Evolutionary conservation across 306 rosid genomes (phyloP).

Genomic region (Canavalia ensiformis): DNA sequence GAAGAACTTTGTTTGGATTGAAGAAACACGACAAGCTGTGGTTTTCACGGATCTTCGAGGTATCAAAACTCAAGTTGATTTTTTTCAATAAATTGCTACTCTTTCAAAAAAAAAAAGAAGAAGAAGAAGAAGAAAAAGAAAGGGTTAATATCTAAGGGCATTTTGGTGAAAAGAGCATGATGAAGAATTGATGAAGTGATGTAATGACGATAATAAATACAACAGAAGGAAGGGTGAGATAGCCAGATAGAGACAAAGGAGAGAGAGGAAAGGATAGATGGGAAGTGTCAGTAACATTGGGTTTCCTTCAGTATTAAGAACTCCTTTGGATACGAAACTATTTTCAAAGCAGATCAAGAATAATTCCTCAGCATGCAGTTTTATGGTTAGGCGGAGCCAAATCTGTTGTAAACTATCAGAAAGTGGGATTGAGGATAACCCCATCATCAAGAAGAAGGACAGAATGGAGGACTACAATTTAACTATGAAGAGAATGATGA

Average conservation of each 20-base stretch:
- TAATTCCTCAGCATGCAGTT: conserved; percentile 41
- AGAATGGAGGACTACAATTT: conserved; percentile 81
- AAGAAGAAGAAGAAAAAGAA: not conserved
- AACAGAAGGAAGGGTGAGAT: no score
- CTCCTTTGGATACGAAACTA: conserved; percentile 46
- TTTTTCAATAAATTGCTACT: no score
- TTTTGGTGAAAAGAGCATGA: conserved; percentile 47
- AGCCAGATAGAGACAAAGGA: not conserved
- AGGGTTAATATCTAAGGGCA: conserved; percentile 38
- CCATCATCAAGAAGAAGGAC: conserved; percentile 52
- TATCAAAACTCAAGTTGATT: no score
- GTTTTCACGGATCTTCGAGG: no score
- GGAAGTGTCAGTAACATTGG: conserved; percentile 51
- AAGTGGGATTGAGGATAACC: conserved; percentile 63
- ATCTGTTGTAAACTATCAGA: conserved; percentile 66
- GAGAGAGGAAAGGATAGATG: conserved; percentile 50
- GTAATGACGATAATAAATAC: no score
- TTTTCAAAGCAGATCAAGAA: conserved; percentile 47
- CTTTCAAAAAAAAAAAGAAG: no score
- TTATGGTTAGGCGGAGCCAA: conserved; percentile 42
- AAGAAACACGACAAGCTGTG: no score
- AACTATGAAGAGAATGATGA: conserved; percentile 95
- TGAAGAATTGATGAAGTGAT: no score
- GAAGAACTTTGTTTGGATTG: no score
- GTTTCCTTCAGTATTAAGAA: conserved; percentile 52